Conservation (phyloP, 139 green algal species). For the Chlorella sp. region DNA sequence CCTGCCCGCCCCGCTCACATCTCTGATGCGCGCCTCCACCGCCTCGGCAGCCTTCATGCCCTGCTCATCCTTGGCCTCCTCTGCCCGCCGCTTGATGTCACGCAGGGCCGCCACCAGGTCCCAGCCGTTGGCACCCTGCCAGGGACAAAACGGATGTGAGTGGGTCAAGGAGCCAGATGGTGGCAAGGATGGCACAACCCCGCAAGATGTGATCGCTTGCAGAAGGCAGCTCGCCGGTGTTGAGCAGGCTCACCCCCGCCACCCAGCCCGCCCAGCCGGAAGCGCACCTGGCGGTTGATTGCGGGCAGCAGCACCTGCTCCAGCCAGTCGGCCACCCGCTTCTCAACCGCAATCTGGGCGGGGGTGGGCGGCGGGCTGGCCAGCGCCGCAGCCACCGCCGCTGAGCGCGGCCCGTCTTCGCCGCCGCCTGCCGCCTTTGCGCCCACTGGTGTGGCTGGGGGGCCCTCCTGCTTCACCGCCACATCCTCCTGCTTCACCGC, state of each 20-base stretch:
- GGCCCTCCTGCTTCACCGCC: not conserved
- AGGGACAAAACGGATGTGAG: too few species aligned
- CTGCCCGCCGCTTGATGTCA: slow-evolving; percentile 26
- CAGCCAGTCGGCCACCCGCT: slow-evolving; percentile 62
- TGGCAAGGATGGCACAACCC: too few species aligned
- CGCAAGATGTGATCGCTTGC: not conserved
- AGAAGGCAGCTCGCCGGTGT: not conserved
- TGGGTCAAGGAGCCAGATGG: too few species aligned
- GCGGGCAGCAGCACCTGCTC: slow-evolving; percentile 71
- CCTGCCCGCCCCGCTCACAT: slow-evolving; percentile 27
- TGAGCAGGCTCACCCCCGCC: too few species aligned
- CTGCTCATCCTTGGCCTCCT: slow-evolving; percentile 30
- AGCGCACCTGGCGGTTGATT: slow-evolving; percentile 63
- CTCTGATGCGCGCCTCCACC: slow-evolving; percentile 51
- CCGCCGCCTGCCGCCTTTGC: not conserved
- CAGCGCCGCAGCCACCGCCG: not conserved
- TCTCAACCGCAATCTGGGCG: slow-evolving; percentile 19
- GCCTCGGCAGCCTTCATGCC: slow-evolving; percentile 48
- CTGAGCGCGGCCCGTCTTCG: not conserved
- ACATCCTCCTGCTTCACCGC: not conserved
- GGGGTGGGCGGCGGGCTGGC: slow-evolving; percentile 11
- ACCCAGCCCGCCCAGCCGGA: too few species aligned
- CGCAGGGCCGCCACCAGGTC: slow-evolving; percentile 61
- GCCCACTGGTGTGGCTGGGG: not conserved
- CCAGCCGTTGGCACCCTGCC: slow-evolving; percentile 65